Percentiles rank a stretch among this genome's conserved stretches.
phyloP scores from a whole-genome alignment of 805 yeast species.

The Kazachstania psychrophila region DNA sequence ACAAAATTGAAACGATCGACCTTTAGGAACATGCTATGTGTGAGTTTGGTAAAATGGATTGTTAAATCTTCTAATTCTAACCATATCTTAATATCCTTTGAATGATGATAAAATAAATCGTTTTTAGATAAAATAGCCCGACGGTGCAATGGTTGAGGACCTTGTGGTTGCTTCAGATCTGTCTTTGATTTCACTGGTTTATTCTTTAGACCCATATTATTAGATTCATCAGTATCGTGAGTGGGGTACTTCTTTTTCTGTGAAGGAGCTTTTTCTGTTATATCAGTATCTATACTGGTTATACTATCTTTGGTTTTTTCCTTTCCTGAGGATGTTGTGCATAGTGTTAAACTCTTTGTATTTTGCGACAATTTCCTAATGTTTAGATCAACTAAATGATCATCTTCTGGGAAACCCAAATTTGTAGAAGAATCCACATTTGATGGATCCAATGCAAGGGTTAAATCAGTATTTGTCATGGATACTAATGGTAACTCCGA shows the following conservation, averaged over 20 bases:
- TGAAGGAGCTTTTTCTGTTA: no score
- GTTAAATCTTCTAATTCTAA: conserved; percentile 42
- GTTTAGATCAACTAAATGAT: conserved; percentile 22
- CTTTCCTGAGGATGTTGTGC: no score
- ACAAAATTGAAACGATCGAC: conserved; percentile 44
- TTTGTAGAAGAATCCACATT: background rate
- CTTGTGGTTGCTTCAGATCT: conserved; percentile 5
- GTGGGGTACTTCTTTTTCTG: no score
- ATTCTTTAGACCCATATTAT: no score
- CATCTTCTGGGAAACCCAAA: conserved; percentile 22
- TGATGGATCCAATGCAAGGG: background rate
- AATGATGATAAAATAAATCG: conserved; percentile 47
- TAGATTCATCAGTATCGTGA: no score
- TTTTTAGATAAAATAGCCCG: conserved; percentile 27
- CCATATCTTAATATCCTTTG: conserved; percentile 55
- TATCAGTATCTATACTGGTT: conserved; percentile 2
- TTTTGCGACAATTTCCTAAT: conserved; percentile 22
- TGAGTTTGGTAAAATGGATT: conserved; percentile 38
- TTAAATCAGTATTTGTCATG: conserved; percentile 21
- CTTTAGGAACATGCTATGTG: conserved; percentile 43
- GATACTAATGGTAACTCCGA: conserved; percentile 46
- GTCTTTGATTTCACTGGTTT: background rate
- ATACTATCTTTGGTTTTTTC: no score
- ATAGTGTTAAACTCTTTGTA: background rate
- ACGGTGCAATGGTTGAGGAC: conserved; percentile 8